These are phyloP conservation scores for Ilyonectria sp. DNA, from an alignment of 2,329 filamentous ascomycete genomes.

Conservation along the genomic window DNA sequence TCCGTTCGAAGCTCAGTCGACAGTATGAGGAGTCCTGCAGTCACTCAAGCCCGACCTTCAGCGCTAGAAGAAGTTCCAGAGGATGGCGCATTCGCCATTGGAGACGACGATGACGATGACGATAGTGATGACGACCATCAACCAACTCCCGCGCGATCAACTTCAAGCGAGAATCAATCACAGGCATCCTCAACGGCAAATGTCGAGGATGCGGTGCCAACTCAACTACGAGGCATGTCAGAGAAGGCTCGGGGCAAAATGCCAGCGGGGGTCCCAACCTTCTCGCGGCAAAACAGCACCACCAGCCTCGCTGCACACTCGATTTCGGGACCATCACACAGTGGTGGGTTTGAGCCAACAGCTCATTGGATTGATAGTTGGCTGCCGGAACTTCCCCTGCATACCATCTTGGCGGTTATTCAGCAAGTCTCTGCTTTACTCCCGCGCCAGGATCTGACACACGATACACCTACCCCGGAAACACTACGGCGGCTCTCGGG, in stretches of 20 bases:
- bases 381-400: conserved; percentile 91
- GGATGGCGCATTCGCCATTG: conserved; percentile 88
- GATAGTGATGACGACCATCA: conserved; percentile 69
- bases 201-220: conserved; percentile 83
- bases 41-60: conserved; percentile 42
- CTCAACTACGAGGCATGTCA: conserved; percentile 91
- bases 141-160: conserved; percentile 74
- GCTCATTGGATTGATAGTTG: conserved; percentile 91
- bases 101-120: conserved; percentile 87
- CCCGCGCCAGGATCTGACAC: conserved; percentile 63
- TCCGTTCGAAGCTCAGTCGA: conserved; percentile 77
- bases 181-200: conserved; percentile 78
- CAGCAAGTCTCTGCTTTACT: conserved; percentile 74
- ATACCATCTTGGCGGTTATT: conserved; percentile 86
- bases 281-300: conserved; percentile 92
- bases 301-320: conserved; percentile 82
- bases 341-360: conserved; percentile 82
- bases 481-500: conserved; percentile 70
- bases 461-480: conserved; percentile 60
- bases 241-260: conserved; percentile 98
- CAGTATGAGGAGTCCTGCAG: conserved; percentile 74
- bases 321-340: conserved; percentile 68
- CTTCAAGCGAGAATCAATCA: conserved; percentile 74
- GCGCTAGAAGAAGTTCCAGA: conserved; percentile 63
- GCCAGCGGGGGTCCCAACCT: conserved; percentile 85